Evolutionary conservation across 176 grass and related monocot species (phyloP).

Genomic region (Cocos nucifera): DNA sequence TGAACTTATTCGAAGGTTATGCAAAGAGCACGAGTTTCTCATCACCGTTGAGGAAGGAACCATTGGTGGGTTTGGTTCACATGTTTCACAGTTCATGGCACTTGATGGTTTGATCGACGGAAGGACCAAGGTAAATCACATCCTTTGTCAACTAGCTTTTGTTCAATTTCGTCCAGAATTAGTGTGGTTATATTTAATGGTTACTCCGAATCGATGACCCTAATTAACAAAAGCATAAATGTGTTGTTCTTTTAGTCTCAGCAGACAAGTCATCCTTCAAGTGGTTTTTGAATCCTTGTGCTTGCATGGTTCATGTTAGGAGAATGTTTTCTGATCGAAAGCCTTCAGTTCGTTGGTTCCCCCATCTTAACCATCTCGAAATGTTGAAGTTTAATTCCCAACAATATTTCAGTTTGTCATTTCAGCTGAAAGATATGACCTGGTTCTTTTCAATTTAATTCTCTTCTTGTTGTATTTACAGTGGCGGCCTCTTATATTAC

Average conservation of each 20-base stretch:
- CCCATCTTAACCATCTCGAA: too few relatives aligned
- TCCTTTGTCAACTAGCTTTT: not conserved
- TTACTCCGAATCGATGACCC: too few relatives aligned
- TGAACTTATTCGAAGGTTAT: slow-evolving; percentile 51
- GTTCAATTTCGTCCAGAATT: too few relatives aligned
- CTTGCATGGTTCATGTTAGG: too few relatives aligned
- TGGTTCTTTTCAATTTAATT: not conserved
- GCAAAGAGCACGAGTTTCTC: slow-evolving; percentile 46
- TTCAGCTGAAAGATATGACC: not conserved
- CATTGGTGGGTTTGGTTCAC: slow-evolving; percentile 64
- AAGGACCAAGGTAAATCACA: slow-evolving; percentile 30
- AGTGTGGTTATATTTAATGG: too few relatives aligned
- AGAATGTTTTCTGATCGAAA: too few relatives aligned
- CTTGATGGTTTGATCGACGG: slow-evolving; percentile 71
- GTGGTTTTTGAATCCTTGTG: too few relatives aligned
- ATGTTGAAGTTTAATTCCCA: too few relatives aligned
- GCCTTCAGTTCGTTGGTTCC: too few relatives aligned
- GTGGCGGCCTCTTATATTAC: slow-evolving; percentile 67
- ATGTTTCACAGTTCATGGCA: slow-evolving; percentile 68
- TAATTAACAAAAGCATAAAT: too few relatives aligned
- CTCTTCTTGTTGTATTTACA: slow-evolving; percentile 22
- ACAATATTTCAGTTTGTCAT: not conserved
- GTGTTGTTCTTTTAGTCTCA: too few relatives aligned
- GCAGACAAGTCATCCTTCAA: too few relatives aligned
- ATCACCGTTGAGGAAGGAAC: slow-evolving; percentile 79